These are phyloP conservation scores for Fraxinus ornus DNA, from an alignment of 305 asterid species.

Conservation along the genomic window DNA sequence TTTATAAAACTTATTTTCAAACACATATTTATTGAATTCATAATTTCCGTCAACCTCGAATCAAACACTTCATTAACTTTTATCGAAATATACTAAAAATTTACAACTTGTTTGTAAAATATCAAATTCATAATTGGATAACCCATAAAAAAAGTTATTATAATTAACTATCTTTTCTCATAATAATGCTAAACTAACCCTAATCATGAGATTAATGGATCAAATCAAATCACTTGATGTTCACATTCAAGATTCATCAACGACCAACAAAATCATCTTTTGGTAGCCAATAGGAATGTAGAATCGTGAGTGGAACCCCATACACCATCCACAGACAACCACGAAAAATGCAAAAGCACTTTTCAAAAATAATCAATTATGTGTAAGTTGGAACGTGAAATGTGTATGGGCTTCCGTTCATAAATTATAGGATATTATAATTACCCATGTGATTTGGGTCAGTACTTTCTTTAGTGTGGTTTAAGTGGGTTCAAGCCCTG, in stretches of 20 bases:
- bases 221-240: not conserved
- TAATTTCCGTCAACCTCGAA: too few relatives aligned
- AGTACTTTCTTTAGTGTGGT: not conserved
- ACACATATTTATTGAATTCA: too few relatives aligned
- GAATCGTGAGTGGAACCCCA: not conserved
- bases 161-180: not conserved
- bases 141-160: not conserved
- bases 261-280: conserved; percentile 3
- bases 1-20: too few relatives aligned
- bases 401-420: not conserved
- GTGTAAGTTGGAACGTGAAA: not conserved
- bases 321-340: not conserved
- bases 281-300: not conserved
- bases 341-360: not conserved
- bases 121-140: not conserved
- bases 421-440: not conserved
- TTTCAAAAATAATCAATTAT: not conserved
- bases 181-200: not conserved
- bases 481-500: not conserved
- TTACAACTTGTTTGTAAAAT: not conserved
- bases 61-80: too few relatives aligned
- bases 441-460: conserved; percentile 5
- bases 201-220: not conserved
- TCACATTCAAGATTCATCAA: not conserved
- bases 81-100: too few relatives aligned